Evolutionary conservation across 148 eudicot species (phyloP), one percentile per base, ranked within the genome.

Genomic region (Chenopodium album): DNA sequence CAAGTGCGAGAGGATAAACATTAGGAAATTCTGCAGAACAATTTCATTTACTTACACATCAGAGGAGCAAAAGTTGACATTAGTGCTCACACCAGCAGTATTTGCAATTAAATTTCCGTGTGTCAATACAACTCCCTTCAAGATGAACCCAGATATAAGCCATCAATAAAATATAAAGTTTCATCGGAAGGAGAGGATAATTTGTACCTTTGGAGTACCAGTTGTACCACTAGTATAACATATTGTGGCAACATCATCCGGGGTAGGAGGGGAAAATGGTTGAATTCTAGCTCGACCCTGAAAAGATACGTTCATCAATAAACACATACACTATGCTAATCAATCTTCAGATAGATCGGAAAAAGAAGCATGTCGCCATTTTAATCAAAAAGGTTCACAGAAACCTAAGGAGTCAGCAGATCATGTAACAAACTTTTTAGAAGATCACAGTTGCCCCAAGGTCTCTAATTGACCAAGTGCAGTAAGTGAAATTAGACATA

Each of bases 181-280:
- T 59, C 76, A 52, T 52, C 34, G 41, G 56, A 23, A 73, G 77
- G 37, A 52, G 12, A 72, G 64, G 72, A 63, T 74, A n/a, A 67
- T 48, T 41, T 65, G 77, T 84, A 94, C 98, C 98, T 94, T 94
- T 48, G 98, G 98, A 76, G 95, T 92, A 71, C 98, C 98, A 76
- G 98, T 94, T 71, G 98, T 94, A 84, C 98, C 98, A 88, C 98
- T 94, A 26, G 98, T 94, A 87, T 94, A 94, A 85, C 98, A 94
- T 85, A 94, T 88, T 59, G 98, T 94, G 62, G 98, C 97, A 76
- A 90, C 78, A 59, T 94, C 98, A 48, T 92, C 92, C 65, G 97
- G 91, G 80, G 84, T 85, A 62, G 98, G 97, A 78, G 95, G 94
- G 85, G 88, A 84, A 86, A 91, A 89, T 63, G 97, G 91, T 83